Evolutionary conservation across 257 asterid species (phyloP), one percentile per base, ranked within the genome.

Genomic region (Mitragyna speciosa): DNA sequence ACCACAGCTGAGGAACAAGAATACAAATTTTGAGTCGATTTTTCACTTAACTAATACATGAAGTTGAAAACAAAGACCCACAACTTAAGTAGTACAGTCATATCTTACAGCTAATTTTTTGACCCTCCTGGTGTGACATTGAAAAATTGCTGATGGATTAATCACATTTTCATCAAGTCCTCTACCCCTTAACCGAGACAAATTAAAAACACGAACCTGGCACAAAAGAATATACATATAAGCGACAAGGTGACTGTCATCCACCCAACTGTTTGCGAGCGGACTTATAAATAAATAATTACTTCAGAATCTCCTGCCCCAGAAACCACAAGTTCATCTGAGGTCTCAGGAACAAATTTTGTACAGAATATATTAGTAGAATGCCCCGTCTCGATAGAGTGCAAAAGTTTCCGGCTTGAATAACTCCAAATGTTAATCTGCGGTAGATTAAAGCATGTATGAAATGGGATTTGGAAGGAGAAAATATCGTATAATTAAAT

Each of bases 231-330:
- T 48, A 78, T 61, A 82, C 12, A 70, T 22, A 36, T 58, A 16
- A 70, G 59, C 9, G 64, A 26, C 11, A 63, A 45, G 56, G 45
- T 36, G n/a, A 47, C 59, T 28, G n/a, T 30, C 52, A 56, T 45
- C 54, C 66, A 68, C 64, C 47, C 71, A 48, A 33, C 66, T n/a
- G 61, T 61, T 73, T 66, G 58, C 47, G 39, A 75, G 71, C 52
- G 58, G 70, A 58, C 48, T 72, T 41, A 61, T 70, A 41, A 58
- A 83, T 70, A 72, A 83, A 79, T 58, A 82, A 43, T 83, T 88
- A 96, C 99, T 92, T 96, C 98, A 58, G 96, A 92, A 82, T 96
- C 99, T 83, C 97, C 99, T 36, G 99, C 99, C 78, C 97, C 99
- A 89, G 97, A 96, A 85, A 90, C 97, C 77, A 96, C 92, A 66